Base-by-base conservation (phyloP, 2,329 filamentous ascomycete species). In the Metarhizium robertsii region DNA sequence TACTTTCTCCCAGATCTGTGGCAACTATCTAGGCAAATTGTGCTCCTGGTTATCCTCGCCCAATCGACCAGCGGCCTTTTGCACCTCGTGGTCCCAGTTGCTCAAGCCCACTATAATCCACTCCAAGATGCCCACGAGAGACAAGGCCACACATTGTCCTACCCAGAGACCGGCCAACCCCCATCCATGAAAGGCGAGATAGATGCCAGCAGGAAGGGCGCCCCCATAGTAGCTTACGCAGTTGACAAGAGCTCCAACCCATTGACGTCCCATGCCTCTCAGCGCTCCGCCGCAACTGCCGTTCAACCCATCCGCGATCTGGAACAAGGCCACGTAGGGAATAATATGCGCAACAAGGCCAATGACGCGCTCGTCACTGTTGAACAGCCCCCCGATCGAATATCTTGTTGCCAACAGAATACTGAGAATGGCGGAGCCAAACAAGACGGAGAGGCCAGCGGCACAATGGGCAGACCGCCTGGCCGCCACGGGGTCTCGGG, bases 221-320 rank as follows among this genome's bases (percentile, higher is more conserved):
- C 87, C 88, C 60, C 84, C 84, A 67, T 95, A 95, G 69, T 95
- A 95, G 66, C 86, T 90, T 18, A 92, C 70, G 16, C 92, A 75
- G 67, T 95, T 95, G 53, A 95, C 89, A 1, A 84, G 73, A 1
- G 90, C 90, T 14, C 91, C 91, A 52, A 95, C 79, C 76, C 92
- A 90, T 69, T 95, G 90, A 54, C 88, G 75, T 2, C 90, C 91
- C 88, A 92, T 94, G 0, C 90, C 91, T 60, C 90, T 74, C 14
- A 95, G 72, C 20, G 84, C 83, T 1, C 91, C 90, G 1, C 91
- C 90, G 65, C 90, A 95, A 57, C 84, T 88, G 1, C 90, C 90
- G 64, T 94, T 94, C 38, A 95, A 72, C 0, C 90, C 91, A 66
- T 95, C 90, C 0, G 90, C 90, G 57, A 95, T 92, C 73, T 95